phyloP scores from a whole-genome alignment of 2,329 filamentous ascomycete species.

The Phyllachora maydis region DNA sequence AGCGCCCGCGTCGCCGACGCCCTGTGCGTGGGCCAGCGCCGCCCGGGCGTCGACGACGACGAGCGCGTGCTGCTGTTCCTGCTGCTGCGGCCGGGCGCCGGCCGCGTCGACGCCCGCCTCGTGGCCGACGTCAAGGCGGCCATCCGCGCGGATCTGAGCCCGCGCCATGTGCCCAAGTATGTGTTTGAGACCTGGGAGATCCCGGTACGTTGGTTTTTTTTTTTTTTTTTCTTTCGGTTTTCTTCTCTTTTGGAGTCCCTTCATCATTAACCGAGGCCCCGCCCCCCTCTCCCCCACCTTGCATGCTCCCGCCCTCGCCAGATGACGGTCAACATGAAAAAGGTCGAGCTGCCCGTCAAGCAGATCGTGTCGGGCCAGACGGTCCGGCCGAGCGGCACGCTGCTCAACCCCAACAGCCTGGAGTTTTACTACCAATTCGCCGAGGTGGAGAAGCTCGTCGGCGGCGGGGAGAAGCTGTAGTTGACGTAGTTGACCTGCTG shows the following conservation, averaged over 20 bases:
- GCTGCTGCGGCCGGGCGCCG: constrained; percentile 32
- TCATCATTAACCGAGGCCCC: too few species aligned
- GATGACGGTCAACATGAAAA: constrained; percentile 70
- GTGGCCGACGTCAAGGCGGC: constrained; percentile 38
- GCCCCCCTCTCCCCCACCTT: too few species aligned
- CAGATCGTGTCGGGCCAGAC: constrained; percentile 59
- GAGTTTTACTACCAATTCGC: constrained; percentile 67
- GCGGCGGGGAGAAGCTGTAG: constrained; percentile 7
- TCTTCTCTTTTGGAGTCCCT: too few species aligned
- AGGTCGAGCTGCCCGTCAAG: constrained; percentile 70
- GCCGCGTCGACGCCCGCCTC: constrained; percentile 30
- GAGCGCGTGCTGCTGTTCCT: constrained; percentile 34
- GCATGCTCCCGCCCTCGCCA: too few species aligned
- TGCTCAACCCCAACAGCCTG: constrained; percentile 56
- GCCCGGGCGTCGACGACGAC: constrained; percentile 32
- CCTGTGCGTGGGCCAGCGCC: constrained; percentile 61
- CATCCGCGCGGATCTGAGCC: constrained; percentile 45
- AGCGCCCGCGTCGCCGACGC: constrained; percentile 42
- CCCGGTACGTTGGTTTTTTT: constrained; percentile 32
- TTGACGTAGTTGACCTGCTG: too few species aligned
- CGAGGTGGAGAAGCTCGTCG: constrained; percentile 39
- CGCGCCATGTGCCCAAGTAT: constrained; percentile 57
- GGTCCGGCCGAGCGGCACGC: constrained; percentile 55
- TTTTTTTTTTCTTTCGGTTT: neutral
- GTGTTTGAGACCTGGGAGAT: constrained; percentile 68